phyloP scores from a whole-genome alignment of 192 early-diverging fungal species.

The Diversispora eburnea region DNA sequence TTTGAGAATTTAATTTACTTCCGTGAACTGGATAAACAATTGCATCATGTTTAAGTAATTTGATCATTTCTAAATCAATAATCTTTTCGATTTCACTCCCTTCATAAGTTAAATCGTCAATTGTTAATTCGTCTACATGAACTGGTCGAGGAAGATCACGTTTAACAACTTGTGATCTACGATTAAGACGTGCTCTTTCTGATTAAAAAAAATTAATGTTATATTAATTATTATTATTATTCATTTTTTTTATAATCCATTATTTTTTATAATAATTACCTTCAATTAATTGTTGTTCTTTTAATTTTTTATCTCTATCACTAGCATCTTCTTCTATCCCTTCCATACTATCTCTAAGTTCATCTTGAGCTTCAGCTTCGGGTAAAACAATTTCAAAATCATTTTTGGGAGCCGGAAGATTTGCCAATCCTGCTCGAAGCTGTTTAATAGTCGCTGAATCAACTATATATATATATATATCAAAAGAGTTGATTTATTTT shows the following conservation, averaged over 20 bases:
- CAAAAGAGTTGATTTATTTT: neutral
- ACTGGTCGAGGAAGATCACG: conserved; percentile 19
- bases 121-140: neutral
- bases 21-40: conserved; percentile 4
- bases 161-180: conserved; percentile 9
- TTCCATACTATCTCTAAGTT: conserved; percentile 20
- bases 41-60: conserved; percentile 5
- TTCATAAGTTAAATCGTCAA: neutral
- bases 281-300: conserved; percentile 48
- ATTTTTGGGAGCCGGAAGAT: conserved; percentile 85
- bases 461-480: neutral
- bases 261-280: conserved; percentile 32
- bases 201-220: neutral
- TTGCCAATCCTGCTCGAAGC: conserved; percentile 63
- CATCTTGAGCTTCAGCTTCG: conserved; percentile 47
- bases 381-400: conserved; percentile 91
- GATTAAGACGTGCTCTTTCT: neutral
- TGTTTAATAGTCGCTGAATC: conserved; percentile 45
- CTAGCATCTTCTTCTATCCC: conserved; percentile 67
- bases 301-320: conserved; percentile 57
- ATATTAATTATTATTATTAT: neutral
- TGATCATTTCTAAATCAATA: neutral
- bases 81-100: neutral
- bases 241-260: too few relatives aligned
- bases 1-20: neutral